Conservation (phyloP, 768 basidiomycete species). For the Omphalotus guepiniiformis region DNA sequence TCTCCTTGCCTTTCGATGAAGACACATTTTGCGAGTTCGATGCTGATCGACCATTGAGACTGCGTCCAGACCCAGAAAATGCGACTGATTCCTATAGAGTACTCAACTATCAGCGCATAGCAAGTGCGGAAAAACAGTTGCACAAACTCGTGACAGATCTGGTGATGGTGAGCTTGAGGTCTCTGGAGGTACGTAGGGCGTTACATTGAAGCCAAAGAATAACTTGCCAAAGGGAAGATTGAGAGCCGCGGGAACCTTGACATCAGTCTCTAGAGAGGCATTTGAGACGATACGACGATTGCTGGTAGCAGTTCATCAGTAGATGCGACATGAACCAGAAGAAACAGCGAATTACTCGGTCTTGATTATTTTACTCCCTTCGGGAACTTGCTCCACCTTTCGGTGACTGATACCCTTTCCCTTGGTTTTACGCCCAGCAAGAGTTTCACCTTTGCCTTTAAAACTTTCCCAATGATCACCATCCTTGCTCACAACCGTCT, state of each 20-base stretch:
- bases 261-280: slow-evolving; percentile 65
- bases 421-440: slow-evolving; percentile 89
- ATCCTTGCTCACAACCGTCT: slow-evolving; percentile 59
- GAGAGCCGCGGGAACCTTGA: slow-evolving; percentile 83
- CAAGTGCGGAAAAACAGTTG: background rate
- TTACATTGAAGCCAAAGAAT: slow-evolving; percentile 92
- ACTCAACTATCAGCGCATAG: background rate
- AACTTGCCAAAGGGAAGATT: slow-evolving; percentile 90
- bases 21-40: slow-evolving; percentile 19
- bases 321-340: background rate
- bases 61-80: slow-evolving; percentile 67
- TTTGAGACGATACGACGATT: slow-evolving; percentile 83
- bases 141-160: slow-evolving; percentile 27
- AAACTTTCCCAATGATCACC: slow-evolving; percentile 93
- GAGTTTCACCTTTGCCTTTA: slow-evolving; percentile 90
- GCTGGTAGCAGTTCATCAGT: slow-evolving; percentile 37
- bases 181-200: slow-evolving; percentile 57
- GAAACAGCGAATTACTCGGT: slow-evolving; percentile 65
- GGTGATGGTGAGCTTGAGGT: slow-evolving; percentile 25
- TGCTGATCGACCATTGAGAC: slow-evolving; percentile 51
- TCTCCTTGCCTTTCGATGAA: slow-evolving; percentile 49
- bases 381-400: slow-evolving; percentile 72
- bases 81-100: slow-evolving; percentile 34
- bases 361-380: slow-evolving; percentile 83
- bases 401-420: slow-evolving; percentile 89